A percentile compares a stretch with the other conserved stretches of the same genome.
Conservation (phyloP, 2,329 filamentous ascomycete genomes). For the Pseudogymnoascus destructans region DNA sequence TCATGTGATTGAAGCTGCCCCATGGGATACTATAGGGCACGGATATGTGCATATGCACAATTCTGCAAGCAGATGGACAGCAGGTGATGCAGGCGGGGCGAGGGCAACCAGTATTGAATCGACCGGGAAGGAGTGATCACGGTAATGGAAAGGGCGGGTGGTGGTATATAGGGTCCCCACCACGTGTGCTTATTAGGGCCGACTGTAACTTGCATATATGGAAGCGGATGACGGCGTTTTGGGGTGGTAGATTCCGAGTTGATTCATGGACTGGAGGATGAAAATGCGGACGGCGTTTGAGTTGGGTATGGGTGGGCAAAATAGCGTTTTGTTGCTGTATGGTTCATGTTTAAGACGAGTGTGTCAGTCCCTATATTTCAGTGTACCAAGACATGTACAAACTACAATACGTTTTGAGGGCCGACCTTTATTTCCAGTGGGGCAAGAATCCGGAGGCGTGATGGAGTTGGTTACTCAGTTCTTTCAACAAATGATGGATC, state of each 20-base stretch:
- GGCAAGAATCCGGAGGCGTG: not conserved
- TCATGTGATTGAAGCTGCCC: not conserved
- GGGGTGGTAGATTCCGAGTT: not conserved
- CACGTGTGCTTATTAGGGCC: not conserved
- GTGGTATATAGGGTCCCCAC: not conserved
- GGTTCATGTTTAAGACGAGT: not conserved
- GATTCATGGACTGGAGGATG: not conserved
- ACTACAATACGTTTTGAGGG: not conserved
- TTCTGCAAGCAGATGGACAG: not conserved
- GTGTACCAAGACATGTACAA: not conserved
- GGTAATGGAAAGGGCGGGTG: not conserved
- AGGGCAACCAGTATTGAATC: not conserved
- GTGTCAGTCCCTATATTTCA: not conserved
- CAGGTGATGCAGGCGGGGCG: not conserved
- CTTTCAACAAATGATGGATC: not conserved
- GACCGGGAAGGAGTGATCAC: not conserved
- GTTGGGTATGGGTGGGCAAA: not conserved
- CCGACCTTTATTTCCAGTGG: not conserved
- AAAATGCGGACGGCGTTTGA: not conserved
- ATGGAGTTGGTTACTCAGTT: not conserved
- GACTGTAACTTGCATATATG: not conserved
- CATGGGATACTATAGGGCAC: not conserved
- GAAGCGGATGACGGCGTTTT: not conserved
- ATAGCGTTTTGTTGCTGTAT: not conserved
- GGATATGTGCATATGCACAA: conserved; percentile 4